A percentile compares a stretch with the other conserved stretches of the same genome.
phyloP scores from a whole-genome alignment of 345 rosid species.

The Aethionema arabicum region DNA sequence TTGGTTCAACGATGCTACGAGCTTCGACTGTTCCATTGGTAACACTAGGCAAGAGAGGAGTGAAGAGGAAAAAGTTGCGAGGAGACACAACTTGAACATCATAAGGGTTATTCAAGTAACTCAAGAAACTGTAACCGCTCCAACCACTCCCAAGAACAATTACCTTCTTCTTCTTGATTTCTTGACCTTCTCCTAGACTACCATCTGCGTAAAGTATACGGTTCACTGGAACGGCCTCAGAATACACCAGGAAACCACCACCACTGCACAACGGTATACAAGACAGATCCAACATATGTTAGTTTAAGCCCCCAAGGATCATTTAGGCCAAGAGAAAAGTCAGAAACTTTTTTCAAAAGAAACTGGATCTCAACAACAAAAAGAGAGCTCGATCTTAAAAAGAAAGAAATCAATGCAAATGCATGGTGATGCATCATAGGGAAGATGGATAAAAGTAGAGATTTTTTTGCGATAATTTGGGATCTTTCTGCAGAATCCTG shows the following conservation, averaged over 20 bases:
- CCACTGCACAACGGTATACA: conserved; percentile 41
- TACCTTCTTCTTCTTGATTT: conserved; percentile 59
- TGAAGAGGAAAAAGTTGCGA: conserved; percentile 76
- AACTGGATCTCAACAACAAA: conserved; percentile 6
- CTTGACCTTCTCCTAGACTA: conserved; percentile 21
- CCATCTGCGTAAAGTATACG: conserved; percentile 19
- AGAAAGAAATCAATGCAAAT: neutral
- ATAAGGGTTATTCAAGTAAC: conserved; percentile 48
- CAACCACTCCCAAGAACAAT: conserved; percentile 83
- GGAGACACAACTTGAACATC: conserved; percentile 77
- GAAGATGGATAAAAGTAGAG: no score
- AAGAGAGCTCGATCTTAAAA: conserved; percentile 18
- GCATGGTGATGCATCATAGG: no score
- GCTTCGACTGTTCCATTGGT: conserved; percentile 85
- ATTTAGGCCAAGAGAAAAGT: neutral
- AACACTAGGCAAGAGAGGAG: conserved; percentile 81
- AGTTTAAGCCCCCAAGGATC: neutral
- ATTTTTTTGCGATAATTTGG: no score
- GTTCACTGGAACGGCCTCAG: conserved; percentile 38
- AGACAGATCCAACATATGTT: neutral
- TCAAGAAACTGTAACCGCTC: conserved; percentile 80
- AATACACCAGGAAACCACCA: conserved; percentile 52
- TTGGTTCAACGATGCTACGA: conserved; percentile 84
- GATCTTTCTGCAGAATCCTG: no score
- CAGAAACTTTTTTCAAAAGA: neutral